Conservation (phyloP, 495 filamentous ascomycete genomes). For the Hypoxylon intermedium region DNA sequence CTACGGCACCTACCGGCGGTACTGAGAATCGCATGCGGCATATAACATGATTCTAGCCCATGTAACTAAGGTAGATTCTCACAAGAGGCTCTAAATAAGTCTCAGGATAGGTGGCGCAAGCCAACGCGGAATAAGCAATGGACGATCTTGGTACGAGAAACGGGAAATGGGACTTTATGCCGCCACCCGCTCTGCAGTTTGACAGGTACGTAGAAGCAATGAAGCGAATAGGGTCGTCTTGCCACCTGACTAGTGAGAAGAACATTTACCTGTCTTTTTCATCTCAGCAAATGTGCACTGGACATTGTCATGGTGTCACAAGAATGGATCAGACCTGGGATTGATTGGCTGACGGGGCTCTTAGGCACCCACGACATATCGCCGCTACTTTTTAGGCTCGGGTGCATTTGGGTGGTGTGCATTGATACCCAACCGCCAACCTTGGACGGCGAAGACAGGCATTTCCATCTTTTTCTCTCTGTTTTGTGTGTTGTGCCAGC, state of each 20-base stretch:
- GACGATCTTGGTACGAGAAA: slow-evolving; percentile 20
- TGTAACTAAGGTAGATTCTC: slow-evolving; percentile 9
- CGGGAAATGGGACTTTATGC: slow-evolving; percentile 27
- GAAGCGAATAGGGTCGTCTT: slow-evolving; percentile 35
- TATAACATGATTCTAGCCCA: slow-evolving; percentile 6
- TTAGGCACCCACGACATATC: slow-evolving; percentile 42
- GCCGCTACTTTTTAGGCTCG: slow-evolving; percentile 37
- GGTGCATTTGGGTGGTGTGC: slow-evolving; percentile 22
- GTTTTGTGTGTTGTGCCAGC: neutral
- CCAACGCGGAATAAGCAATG: slow-evolving; percentile 5
- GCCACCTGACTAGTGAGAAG: slow-evolving; percentile 23
- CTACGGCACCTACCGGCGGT: slow-evolving; percentile 20
- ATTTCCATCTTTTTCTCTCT: slow-evolving; percentile 25
- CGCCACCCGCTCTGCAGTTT: slow-evolving; percentile 37
- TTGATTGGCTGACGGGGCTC: slow-evolving; percentile 32
- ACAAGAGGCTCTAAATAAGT: slow-evolving; percentile 28
- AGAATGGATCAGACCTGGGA: slow-evolving; percentile 16
- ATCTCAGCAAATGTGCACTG: slow-evolving; percentile 32
- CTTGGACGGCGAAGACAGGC: slow-evolving; percentile 30
- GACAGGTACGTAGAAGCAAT: slow-evolving; percentile 31
- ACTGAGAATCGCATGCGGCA: slow-evolving; percentile 30
- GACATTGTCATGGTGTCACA: slow-evolving; percentile 38
- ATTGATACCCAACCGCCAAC: slow-evolving; percentile 50
- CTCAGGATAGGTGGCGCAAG: slow-evolving; percentile 3
- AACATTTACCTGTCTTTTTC: slow-evolving; percentile 32